phyloP scores from a whole-genome alignment of 1,139 yeast genomes.

The Geotrichum australiense region DNA sequence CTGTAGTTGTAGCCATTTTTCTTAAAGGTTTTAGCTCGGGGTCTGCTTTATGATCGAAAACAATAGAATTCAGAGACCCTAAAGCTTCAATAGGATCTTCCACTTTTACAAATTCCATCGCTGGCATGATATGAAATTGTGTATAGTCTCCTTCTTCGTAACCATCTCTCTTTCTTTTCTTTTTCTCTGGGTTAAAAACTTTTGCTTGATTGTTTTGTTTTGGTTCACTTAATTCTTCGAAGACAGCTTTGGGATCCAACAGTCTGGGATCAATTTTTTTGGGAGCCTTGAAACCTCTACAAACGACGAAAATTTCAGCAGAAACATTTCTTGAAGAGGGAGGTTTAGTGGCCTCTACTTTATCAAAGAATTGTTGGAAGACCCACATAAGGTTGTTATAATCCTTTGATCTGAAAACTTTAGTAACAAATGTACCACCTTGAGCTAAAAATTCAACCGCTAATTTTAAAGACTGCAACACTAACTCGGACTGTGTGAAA shows the following conservation, averaged over 20 bases:
- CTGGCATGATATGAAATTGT: conserved; percentile 63
- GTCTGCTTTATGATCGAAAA: conserved; percentile 48
- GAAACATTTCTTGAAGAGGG: conserved; percentile 98
- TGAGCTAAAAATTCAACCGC: conserved; percentile 91
- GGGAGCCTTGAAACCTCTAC: conserved; percentile 94
- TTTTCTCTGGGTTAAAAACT: conserved; percentile 88
- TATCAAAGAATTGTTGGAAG: conserved; percentile 88
- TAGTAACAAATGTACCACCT: conserved; percentile 96
- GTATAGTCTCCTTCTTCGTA: conserved; percentile 91
- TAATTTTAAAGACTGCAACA: conserved; percentile 82
- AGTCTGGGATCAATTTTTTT: conserved; percentile 88
- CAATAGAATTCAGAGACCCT: conserved; percentile 50
- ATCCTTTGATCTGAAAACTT: conserved; percentile 94
- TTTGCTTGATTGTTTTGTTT: conserved; percentile 78
- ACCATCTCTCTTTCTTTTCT: conserved; percentile 89
- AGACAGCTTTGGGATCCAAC: conserved; percentile 86
- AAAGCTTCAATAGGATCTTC: conserved; percentile 81
- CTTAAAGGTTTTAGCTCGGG: conserved; percentile 66
- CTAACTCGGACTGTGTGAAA: conserved; percentile 92
- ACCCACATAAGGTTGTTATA: conserved; percentile 97
- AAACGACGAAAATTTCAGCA: conserved; percentile 96
- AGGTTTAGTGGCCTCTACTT: conserved; percentile 97
- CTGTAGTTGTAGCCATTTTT: conserved; percentile 67
- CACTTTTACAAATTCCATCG: conserved; percentile 70
- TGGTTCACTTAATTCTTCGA: conserved; percentile 74